Evolutionary conservation across 192 early-diverging fungal species (phyloP).

Genomic region (Coemansia sp.): DNA sequence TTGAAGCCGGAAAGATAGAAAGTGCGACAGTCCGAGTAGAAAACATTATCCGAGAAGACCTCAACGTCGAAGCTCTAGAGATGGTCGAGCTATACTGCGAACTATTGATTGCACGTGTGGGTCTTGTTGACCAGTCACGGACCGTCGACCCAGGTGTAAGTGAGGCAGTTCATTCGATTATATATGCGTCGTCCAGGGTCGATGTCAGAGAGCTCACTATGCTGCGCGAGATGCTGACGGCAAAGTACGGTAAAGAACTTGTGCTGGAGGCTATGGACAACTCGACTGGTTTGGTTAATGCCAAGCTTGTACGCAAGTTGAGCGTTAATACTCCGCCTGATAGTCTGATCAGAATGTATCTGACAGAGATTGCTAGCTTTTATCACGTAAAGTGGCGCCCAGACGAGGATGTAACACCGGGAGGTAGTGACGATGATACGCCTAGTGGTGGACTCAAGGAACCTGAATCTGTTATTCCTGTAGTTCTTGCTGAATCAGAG

Average conservation of each 20-base stretch:
- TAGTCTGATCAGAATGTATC: constrained; percentile 80
- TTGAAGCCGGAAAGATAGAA: constrained; percentile 83
- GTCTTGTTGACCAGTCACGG: constrained; percentile 82
- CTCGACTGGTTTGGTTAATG: constrained; percentile 72
- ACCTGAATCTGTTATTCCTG: background rate
- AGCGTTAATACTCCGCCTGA: constrained; percentile 76
- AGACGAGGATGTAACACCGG: constrained; percentile 29
- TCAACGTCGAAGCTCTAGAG: constrained; percentile 90
- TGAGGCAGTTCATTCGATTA: constrained; percentile 87
- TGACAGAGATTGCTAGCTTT: constrained; percentile 85
- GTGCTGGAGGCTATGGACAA: constrained; percentile 75
- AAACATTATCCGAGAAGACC: constrained; percentile 94
- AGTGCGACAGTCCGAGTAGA: constrained; percentile 89
- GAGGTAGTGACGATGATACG: constrained; percentile 16
- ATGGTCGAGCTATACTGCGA: constrained; percentile 93
- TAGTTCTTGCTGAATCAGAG: background rate
- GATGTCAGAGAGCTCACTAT: constrained; percentile 82
- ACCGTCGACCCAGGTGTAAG: constrained; percentile 79
- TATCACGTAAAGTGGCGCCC: constrained; percentile 77
- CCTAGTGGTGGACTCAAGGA: constrained; percentile 29
- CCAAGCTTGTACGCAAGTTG: constrained; percentile 77
- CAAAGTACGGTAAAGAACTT: constrained; percentile 87
- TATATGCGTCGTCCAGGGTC: constrained; percentile 86
- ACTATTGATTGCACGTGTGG: constrained; percentile 82
- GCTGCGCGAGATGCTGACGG: constrained; percentile 78